Base-by-base conservation (phyloP, 2,329 filamentous ascomycete species). In the Onygena corvina region DNA sequence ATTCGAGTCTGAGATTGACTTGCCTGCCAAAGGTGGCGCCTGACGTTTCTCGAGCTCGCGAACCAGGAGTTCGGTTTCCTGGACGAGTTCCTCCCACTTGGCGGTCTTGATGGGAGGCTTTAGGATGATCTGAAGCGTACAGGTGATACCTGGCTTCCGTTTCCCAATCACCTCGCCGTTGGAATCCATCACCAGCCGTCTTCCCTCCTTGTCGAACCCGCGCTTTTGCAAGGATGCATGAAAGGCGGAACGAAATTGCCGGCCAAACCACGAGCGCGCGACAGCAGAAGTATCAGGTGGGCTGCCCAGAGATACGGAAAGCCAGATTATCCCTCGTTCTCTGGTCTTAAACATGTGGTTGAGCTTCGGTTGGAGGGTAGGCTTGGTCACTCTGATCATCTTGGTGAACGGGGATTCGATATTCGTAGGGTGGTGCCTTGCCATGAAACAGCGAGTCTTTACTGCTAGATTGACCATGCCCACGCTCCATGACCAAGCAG, bases 301-400 rank as follows among this genome's bases (percentile, higher is more conserved):
- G 48, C 52, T 57, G 52, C 47, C 61, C 53, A 50, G 60, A 47
- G 50, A 67, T 4, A 73, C 66, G 12, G 62, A 60, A 70, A 71
- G 76, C 68, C 74, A 74, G 14, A 79, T 63, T 29, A 62, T 63
- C 56, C 67, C 62, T 7, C 59, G 61, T 34, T 67, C 62, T 36
- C 70, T 66, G 50, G 61, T 59, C 5, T 57, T 55, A 48, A 64
- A 69, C 49, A 62, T 58, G 34, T 68, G 56, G 20, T 58, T 35
- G 47, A 70, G 59, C 54, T 67, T 69, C 16, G 63, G 62, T 12
- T 60, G 60, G 46, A 71, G 25, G 16, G 33, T 27, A 33, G 42
- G 27, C 42, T 33, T 31, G 27, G 42, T 33, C 27, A 46, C 7
- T 20, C 58, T 1, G 64, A 11, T 14, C 21, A 20, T 42, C 23